These are phyloP conservation scores for Hymenoscyphus fructigenus DNA, from an alignment of 2,329 filamentous ascomycete species.

Conservation along the genomic window DNA sequence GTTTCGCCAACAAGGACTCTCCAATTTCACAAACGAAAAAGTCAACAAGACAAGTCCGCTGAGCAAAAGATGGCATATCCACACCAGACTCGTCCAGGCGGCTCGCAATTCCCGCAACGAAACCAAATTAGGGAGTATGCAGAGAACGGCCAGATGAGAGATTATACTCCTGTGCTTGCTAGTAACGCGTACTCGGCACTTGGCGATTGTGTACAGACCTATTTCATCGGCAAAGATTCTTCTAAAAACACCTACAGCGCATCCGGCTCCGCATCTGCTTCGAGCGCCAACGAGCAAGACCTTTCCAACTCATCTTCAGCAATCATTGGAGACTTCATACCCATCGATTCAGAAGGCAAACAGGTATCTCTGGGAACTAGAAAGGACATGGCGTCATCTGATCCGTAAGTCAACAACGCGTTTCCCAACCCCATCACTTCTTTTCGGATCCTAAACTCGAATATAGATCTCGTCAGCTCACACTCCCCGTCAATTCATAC, in stretches of 20 bases:
- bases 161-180: background rate
- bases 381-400: constrained; percentile 1
- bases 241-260: background rate
- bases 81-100: background rate
- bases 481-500: constrained; percentile 21
- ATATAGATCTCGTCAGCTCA: background rate
- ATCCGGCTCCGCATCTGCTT: constrained; percentile 5
- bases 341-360: constrained; percentile 17
- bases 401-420: constrained; percentile 5
- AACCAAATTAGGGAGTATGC: background rate
- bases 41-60: background rate
- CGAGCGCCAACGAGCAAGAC: constrained; percentile 14
- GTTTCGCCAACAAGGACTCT: background rate
- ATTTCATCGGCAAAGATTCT: background rate
- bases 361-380: background rate
- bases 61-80: background rate
- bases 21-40: background rate
- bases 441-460: background rate
- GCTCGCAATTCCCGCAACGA: background rate
- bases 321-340: constrained; percentile 32
- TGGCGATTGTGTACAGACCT: background rate
- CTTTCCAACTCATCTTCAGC: constrained; percentile 21
- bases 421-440: background rate
- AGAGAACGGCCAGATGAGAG: background rate
- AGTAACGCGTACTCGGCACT: constrained; percentile 3